Evolutionary conservation across 2,329 filamentous ascomycete genomes (phyloP), one percentile per base, ranked within the genome.

Genomic region (Penicillium frequentans): DNA sequence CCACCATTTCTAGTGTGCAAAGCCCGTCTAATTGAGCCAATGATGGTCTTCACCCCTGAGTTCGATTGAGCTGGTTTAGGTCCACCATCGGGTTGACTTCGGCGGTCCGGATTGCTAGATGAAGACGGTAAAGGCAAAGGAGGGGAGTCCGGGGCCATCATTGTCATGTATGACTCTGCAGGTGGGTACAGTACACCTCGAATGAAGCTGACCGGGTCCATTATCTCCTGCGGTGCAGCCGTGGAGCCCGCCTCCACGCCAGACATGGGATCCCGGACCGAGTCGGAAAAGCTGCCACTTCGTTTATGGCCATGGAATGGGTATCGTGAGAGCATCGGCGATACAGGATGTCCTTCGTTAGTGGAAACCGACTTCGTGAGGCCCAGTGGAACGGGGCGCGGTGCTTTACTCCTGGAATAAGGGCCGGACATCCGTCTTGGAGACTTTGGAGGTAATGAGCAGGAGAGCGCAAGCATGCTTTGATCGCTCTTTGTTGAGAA

Each of bases 261-360:
- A 4, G 81, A 80, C 9, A 84, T 67, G 2, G 82, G 82, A 11
- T 95, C 90, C 64, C 91, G 82, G 51, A 93, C 74, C 1, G 93
- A 93, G 75, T 97, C 91, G 0, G 90, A 90, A 66, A 95, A 88
- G 71, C 93, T 97, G 49, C 88, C 91, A 69, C 90, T 96, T 23
- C 92, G 87, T 73, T 91, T 93, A 74, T 96, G 92, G 3, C 79
- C 73, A 60, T 84, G 82, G 13, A 77, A 76, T 21, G 85, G 82
- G 16, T 85, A 82, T 11, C 72, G 73, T 54, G 70, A 66, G 11
- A 65, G 60, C 49, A 68, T 69, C 6, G 73, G 69, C 13, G 73
- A 68, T 23, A 62, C 56, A 5, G 70, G 66, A 10, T 70, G 66
- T 26, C 63, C 57, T 26, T 69, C 66, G 59, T 70, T 64, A 37